phyloP scores from a whole-genome alignment of 768 basidiomycete genomes.

The Pseudohyphozyma bogoriensis region DNA sequence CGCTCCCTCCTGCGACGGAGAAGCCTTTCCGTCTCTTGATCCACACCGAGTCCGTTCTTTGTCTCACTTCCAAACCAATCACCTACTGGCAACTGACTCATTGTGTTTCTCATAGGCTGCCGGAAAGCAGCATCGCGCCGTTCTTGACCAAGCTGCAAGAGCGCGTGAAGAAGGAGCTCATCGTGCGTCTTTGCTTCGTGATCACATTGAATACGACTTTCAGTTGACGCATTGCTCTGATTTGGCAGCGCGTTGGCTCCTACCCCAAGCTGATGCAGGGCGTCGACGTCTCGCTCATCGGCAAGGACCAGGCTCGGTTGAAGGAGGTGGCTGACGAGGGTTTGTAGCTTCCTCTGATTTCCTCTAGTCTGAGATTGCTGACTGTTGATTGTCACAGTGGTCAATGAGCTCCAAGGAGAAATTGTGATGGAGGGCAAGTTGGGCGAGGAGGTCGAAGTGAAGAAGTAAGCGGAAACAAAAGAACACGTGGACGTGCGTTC shows the following conservation, averaged over 20 bases:
- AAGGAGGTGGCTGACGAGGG: slow-evolving; percentile 41
- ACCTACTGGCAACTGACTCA: too few species aligned
- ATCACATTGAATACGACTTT: background rate
- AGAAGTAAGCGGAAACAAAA: too few species aligned
- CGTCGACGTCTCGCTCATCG: slow-evolving; percentile 60
- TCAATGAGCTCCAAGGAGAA: slow-evolving; percentile 40
- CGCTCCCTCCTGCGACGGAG: slow-evolving; percentile 62
- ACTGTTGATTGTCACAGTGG: slow-evolving; percentile 38
- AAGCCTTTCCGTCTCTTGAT: slow-evolving; percentile 72
- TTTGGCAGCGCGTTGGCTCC: slow-evolving; percentile 13
- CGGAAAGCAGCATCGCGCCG: slow-evolving; percentile 79
- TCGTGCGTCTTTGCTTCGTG: slow-evolving; percentile 55
- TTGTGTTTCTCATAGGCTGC: slow-evolving; percentile 49
- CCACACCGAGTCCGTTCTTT: slow-evolving; percentile 57
- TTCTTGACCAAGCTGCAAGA: slow-evolving; percentile 69
- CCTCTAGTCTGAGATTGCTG: slow-evolving; percentile 43
- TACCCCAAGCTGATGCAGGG: slow-evolving; percentile 42
- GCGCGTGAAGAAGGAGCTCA: slow-evolving; percentile 59
- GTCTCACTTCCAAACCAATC: background rate
- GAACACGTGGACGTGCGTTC: too few species aligned
- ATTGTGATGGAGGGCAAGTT: slow-evolving; percentile 38
- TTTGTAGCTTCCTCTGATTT: background rate
- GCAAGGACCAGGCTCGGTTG: slow-evolving; percentile 40
- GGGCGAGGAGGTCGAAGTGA: slow-evolving; percentile 11
- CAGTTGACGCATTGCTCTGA: background rate